Conservation (phyloP, 352 stramenopile genomes). For the Phytopythium vexans region DNA sequence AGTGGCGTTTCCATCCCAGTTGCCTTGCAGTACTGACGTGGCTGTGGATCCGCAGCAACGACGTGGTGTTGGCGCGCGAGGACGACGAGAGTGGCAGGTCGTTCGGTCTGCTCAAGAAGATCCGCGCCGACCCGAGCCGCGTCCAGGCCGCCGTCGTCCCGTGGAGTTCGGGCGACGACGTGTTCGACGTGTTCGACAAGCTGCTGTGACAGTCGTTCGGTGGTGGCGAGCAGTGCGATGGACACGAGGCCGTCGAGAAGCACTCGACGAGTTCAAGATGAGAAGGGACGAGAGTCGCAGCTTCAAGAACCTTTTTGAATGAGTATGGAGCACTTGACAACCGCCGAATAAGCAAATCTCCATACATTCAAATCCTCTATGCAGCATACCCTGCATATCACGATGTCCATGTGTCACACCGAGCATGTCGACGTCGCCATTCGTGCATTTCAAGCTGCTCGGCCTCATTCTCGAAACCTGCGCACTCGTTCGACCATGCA, state of each 20-base stretch:
- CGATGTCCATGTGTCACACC: too few species aligned
- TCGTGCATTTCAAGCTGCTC: too few species aligned
- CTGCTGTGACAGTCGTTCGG: not conserved
- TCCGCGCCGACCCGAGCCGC: conserved; percentile 25
- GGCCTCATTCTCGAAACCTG: too few species aligned
- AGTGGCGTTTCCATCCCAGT: conserved; percentile 2
- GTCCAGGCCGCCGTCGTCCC: conserved; percentile 44
- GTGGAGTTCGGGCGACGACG: conserved; percentile 63
- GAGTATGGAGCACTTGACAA: not conserved
- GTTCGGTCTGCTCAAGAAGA: conserved; percentile 55
- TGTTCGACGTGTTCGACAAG: conserved; percentile 43
- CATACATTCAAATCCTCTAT: too few species aligned
- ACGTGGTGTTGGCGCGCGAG: conserved; percentile 64
- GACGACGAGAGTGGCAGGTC: conserved; percentile 40
- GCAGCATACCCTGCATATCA: too few species aligned
- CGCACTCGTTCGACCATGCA: too few species aligned
- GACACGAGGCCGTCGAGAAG: too few species aligned
- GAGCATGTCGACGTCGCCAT: too few species aligned
- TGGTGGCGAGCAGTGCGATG: not conserved
- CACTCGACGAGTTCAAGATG: too few species aligned
- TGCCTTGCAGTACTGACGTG: not conserved
- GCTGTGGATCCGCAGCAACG: conserved; percentile 23
- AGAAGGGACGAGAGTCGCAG: too few species aligned
- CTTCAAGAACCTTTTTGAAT: not conserved
- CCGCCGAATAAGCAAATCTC: not conserved